These are phyloP conservation scores for Aspergillus pseudotamarii DNA, from an alignment of 2,329 filamentous ascomycete species.

Conservation along the genomic window DNA sequence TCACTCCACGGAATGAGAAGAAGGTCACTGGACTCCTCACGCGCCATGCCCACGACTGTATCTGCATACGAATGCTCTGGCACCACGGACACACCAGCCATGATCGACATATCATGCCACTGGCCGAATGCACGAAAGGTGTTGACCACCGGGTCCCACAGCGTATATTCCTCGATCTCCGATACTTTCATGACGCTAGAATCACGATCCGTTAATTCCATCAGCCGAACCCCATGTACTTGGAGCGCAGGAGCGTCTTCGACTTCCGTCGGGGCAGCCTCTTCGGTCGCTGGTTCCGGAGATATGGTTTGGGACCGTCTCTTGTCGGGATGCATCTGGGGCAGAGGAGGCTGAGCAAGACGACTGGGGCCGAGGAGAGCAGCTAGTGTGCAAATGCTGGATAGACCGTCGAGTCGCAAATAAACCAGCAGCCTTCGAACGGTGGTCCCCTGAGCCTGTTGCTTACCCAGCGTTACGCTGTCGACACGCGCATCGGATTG, in stretches of 20 bases:
- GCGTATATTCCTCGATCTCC: constrained; percentile 72
- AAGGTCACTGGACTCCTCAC: constrained; percentile 71
- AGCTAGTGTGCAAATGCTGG: constrained; percentile 80
- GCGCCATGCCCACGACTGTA: constrained; percentile 70
- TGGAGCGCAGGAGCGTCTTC: constrained; percentile 55
- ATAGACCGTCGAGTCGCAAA: constrained; percentile 80
- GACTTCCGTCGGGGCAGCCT: constrained; percentile 20
- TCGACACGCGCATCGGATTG: constrained; percentile 46
- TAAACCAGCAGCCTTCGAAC: constrained; percentile 75
- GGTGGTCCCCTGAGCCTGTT: constrained; percentile 55
- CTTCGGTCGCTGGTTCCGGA: constrained; percentile 27
- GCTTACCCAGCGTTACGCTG: constrained; percentile 43
- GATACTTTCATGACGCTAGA: constrained; percentile 95
- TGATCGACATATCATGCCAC: constrained; percentile 79
- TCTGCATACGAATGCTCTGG: constrained; percentile 79
- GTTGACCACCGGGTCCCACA: constrained; percentile 83
- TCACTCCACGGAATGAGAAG: constrained; percentile 90
- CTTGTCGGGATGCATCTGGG: constrained; percentile 38
- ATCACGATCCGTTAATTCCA: constrained; percentile 87
- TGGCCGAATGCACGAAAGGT: constrained; percentile 87
- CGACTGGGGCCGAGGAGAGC: constrained; percentile 69
- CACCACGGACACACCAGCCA: constrained; percentile 77
- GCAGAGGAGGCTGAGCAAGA: constrained; percentile 33
- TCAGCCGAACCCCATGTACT: constrained; percentile 80
- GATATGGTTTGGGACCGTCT: constrained; percentile 18